phyloP scores from a whole-genome alignment of 768 basidiomycete genomes.

The Coprinopsis cinerea region DNA sequence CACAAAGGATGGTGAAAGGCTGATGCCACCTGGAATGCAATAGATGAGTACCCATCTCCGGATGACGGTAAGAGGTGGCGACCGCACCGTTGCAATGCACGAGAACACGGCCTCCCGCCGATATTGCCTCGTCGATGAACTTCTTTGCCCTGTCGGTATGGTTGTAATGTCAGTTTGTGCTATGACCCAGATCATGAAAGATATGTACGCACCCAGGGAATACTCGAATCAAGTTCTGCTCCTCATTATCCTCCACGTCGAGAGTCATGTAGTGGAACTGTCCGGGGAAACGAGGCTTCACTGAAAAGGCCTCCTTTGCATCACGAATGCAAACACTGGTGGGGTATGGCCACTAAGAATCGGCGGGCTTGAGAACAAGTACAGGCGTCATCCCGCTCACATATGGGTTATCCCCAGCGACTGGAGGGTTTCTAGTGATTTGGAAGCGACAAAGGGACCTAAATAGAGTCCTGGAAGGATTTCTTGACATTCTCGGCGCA shows the following conservation, averaged over 20 bases:
- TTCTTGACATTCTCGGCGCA: conserved; percentile 93
- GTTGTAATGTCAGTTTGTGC: background rate
- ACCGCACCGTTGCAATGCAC: conserved; percentile 86
- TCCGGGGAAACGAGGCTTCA: conserved; percentile 78
- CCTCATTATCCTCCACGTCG: conserved; percentile 88
- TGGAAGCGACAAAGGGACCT: conserved; percentile 86
- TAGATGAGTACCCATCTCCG: background rate
- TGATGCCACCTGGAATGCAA: conserved; percentile 64
- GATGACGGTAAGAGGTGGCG: background rate
- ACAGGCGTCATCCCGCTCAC: conserved; percentile 30
- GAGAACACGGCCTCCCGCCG: conserved; percentile 63
- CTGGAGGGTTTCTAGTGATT: conserved; percentile 65
- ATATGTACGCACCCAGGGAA: conserved; percentile 66
- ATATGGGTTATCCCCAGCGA: conserved; percentile 77
- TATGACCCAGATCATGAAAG: background rate
- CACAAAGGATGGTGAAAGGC: conserved; percentile 81
- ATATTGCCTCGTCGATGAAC: conserved; percentile 69
- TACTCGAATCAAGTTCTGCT: conserved; percentile 88
- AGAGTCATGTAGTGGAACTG: conserved; percentile 73
- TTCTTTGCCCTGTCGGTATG: conserved; percentile 54
- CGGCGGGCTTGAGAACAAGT: conserved; percentile 7
- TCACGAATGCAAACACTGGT: conserved; percentile 83
- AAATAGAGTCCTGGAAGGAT: conserved; percentile 78
- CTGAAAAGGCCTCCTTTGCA: conserved; percentile 85
- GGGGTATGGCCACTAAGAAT: conserved; percentile 14